These are phyloP conservation scores for Rhodotorula mucilaginosa DNA, from an alignment of 1,284 basidiomycete species.

Conservation along the genomic window DNA sequence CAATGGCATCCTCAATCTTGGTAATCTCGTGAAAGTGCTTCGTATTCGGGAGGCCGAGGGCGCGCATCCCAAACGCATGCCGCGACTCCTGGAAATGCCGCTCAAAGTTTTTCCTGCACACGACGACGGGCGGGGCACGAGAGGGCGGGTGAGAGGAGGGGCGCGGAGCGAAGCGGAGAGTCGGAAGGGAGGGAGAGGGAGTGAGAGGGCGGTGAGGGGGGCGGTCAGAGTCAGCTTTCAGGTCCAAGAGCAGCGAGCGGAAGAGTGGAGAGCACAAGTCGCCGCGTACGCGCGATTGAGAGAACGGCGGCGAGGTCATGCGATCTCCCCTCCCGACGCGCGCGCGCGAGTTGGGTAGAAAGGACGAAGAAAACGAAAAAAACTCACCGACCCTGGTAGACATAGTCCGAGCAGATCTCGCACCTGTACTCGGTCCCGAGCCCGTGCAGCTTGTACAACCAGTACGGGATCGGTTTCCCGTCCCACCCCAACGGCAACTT, in stretches of 20 bases:
- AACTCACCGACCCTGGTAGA: constrained; percentile 83
- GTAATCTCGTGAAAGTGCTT: constrained; percentile 99
- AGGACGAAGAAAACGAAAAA: neutral
- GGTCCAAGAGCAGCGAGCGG: neutral
- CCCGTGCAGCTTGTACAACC: constrained; percentile 97
- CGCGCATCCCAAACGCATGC: constrained; percentile 98
- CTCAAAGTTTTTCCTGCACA: constrained; percentile 81
- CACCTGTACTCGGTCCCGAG: constrained; percentile 95
- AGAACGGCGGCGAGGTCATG: too few relatives aligned
- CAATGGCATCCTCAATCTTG: constrained; percentile 90
- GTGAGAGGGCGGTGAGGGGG: too few relatives aligned
- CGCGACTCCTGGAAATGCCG: constrained; percentile 90
- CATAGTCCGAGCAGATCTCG: constrained; percentile 94
- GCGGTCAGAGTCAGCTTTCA: neutral
- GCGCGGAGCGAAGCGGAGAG: too few relatives aligned
- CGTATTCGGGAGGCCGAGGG: constrained; percentile 93
- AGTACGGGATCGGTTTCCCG: constrained; percentile 96
- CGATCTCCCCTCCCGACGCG: too few relatives aligned
- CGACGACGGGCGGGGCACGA: constrained; percentile 1
- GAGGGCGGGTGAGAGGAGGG: neutral
- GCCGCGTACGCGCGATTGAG: neutral
- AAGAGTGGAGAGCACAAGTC: too few relatives aligned
- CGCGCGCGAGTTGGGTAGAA: too few relatives aligned
- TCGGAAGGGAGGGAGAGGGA: too few relatives aligned
- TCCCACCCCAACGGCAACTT: constrained; percentile 98